Conservation (phyloP, 1,139 yeast species). For the Lodderomyces margitis region DNA sequence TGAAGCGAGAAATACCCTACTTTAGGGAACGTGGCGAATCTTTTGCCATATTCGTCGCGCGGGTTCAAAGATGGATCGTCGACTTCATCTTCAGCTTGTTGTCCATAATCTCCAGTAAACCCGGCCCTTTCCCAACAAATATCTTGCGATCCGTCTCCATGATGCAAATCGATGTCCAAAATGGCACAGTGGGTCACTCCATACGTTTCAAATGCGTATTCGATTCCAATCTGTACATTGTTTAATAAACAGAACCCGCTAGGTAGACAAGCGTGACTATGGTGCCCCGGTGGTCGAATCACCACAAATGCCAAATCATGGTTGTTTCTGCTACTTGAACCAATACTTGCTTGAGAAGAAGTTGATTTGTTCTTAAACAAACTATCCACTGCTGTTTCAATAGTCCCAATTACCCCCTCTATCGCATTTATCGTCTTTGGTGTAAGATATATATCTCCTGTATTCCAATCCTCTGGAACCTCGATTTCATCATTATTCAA, state of each 20-base stretch:
- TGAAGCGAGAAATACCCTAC: conserved; percentile 85
- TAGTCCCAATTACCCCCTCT: conserved; percentile 77
- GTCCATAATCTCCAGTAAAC: conserved; percentile 50
- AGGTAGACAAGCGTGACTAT: conserved; percentile 80
- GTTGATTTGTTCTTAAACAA: conserved; percentile 30
- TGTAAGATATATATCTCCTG: conserved; percentile 77
- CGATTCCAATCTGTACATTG: conserved; percentile 80
- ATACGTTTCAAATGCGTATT: conserved; percentile 66
- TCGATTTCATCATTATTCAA: conserved; percentile 59
- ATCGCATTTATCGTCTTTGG: conserved; percentile 69
- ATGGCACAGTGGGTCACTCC: conserved; percentile 80
- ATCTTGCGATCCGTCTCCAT: conserved; percentile 92
- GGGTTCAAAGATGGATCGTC: conserved; percentile 28
- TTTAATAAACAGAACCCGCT: conserved; percentile 86
- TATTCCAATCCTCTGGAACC: conserved; percentile 80
- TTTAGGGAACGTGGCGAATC: conserved; percentile 54
- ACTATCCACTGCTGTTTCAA: conserved; percentile 70
- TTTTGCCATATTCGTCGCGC: conserved; percentile 53
- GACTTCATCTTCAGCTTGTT: conserved; percentile 42
- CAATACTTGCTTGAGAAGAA: conserved; percentile 1
- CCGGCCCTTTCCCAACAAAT: conserved; percentile 83
- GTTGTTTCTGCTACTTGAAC: conserved; percentile 19
- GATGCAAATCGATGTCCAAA: conserved; percentile 81
- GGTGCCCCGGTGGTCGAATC: conserved; percentile 87
- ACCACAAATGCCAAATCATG: conserved; percentile 66